Evolutionary conservation across 1,284 basidiomycete species (phyloP).

Genomic region (Leccinum solheimii): DNA sequence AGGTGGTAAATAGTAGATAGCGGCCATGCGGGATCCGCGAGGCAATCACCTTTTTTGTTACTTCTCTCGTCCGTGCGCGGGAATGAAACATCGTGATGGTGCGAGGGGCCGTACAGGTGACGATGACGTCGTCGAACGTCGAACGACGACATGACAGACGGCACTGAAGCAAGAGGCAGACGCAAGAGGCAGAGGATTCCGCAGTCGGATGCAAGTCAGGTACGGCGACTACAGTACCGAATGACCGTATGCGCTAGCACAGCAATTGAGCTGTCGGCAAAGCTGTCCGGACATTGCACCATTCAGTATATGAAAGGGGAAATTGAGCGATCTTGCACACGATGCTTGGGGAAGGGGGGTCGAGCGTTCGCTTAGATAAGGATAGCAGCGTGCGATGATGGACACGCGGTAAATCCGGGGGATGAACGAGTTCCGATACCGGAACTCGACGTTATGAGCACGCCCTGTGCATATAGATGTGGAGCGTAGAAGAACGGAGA

Average conservation of each 20-base stretch:
- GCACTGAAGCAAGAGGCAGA: constrained; percentile 1
- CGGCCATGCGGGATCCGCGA: constrained; percentile 33
- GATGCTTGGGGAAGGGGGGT: constrained; percentile 2
- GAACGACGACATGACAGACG: background rate
- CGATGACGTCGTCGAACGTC: constrained; percentile 25
- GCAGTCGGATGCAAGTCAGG: constrained; percentile 24
- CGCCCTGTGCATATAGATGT: background rate
- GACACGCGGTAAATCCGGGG: constrained; percentile 22
- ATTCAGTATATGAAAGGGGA: background rate
- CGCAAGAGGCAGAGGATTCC: constrained; percentile 3
- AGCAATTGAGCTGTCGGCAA: constrained; percentile 3
- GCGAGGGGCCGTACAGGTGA: constrained; percentile 14
- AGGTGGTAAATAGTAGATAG: constrained; percentile 8
- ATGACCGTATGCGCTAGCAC: constrained; percentile 7
- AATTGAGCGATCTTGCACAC: background rate
- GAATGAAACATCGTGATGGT: constrained; percentile 32
- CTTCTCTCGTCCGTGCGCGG: constrained; percentile 22
- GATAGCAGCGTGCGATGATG: constrained; percentile 7
- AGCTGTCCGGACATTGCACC: background rate
- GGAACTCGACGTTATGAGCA: constrained; percentile 17
- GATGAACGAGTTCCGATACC: constrained; percentile 25
- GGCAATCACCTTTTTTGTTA: constrained; percentile 12
- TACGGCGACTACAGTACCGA: constrained; percentile 17
- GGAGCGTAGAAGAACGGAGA: constrained; percentile 5
- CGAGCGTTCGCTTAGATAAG: constrained; percentile 30